Evolutionary conservation across 192 early-diverging fungal species (phyloP).

Genomic region (Podila clonocystis): DNA sequence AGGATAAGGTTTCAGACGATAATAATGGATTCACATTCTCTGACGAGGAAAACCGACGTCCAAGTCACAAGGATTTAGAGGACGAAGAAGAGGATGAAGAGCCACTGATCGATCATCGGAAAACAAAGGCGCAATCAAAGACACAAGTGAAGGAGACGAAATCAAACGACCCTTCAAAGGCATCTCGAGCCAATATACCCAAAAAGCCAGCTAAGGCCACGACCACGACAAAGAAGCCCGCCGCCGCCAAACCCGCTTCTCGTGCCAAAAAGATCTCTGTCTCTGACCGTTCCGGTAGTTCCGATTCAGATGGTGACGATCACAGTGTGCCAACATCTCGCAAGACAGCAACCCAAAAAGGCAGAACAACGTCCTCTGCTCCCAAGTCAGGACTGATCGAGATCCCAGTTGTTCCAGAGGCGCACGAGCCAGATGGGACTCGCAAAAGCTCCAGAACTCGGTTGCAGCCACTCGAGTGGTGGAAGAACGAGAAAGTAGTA

Average conservation of each 20-base stretch:
- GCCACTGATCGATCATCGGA: not conserved
- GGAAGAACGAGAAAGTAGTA: conserved; percentile 32
- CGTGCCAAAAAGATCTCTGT: not conserved
- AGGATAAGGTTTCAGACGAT: not conserved
- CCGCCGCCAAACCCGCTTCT: not conserved
- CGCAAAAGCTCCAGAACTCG: conserved; percentile 17
- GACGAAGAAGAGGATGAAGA: conserved; percentile 2
- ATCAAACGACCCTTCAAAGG: not conserved
- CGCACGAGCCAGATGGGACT: not conserved
- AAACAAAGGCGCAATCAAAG: not conserved
- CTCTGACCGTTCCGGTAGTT: not conserved
- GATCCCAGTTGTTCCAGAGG: conserved; percentile 7
- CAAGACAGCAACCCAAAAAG: not conserved
- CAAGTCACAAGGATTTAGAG: not conserved
- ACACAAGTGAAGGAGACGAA: not conserved
- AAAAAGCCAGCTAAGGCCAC: not conserved
- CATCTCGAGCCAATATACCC: conserved; percentile 1
- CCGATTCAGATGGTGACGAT: not conserved
- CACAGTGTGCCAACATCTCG: conserved; percentile 1
- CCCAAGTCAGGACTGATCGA: not conserved
- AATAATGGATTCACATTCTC: conserved; percentile 4
- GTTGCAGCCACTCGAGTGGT: conserved; percentile 21
- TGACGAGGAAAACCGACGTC: not conserved
- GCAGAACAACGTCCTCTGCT: not conserved
- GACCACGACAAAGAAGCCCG: not conserved